phyloP scores from a whole-genome alignment of 306 rosid genomes.

The Phaseolus lunatus region DNA sequence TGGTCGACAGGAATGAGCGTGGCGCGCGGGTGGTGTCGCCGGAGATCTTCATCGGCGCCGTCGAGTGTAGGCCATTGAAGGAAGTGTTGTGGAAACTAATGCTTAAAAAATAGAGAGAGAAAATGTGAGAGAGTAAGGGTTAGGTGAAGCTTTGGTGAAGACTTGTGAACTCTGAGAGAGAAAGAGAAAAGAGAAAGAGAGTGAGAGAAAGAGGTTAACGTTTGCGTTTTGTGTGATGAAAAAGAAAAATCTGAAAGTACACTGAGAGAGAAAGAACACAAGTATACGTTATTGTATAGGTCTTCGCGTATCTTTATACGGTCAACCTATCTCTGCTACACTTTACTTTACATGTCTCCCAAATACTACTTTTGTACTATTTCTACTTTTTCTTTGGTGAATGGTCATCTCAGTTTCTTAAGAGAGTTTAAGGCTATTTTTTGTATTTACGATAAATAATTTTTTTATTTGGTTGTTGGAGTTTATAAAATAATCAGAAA shows the following conservation, averaged over 20 bases:
- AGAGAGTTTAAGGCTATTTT: no score
- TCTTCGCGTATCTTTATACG: not conserved
- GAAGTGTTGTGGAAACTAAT: not conserved
- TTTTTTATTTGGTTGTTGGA: no score
- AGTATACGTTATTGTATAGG: not conserved
- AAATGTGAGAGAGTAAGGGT: not conserved
- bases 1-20: conserved; percentile 48
- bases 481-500: no score
- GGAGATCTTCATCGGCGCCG: conserved; percentile 70
- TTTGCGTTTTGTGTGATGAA: not conserved
- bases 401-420: no score
- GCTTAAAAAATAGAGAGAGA: not conserved
- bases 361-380: not conserved
- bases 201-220: not conserved
- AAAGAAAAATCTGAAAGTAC: not conserved
- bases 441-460: no score
- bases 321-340: not conserved
- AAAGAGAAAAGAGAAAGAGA: no score
- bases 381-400: no score
- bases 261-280: not conserved
- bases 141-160: not conserved
- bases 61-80: conserved; percentile 54
- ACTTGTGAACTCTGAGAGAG: not conserved
- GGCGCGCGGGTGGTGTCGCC: conserved; percentile 47
- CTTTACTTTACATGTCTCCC: not conserved